Conservation (phyloP, 345 rosid species). For the Acer yangbiense region DNA sequence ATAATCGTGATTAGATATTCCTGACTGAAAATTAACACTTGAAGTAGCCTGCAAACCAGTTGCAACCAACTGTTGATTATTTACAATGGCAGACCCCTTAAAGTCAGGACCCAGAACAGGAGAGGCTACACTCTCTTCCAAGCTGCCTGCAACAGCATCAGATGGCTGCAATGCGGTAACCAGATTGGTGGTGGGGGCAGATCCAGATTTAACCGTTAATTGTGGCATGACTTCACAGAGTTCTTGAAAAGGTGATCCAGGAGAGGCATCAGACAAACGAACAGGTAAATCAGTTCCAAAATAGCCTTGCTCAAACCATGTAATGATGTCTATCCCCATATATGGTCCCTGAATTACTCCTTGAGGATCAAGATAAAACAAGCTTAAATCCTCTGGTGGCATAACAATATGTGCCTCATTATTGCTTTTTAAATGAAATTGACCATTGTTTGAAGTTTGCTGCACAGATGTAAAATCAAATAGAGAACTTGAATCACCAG, state of each 20-base stretch:
- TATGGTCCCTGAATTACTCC: constrained; percentile 87
- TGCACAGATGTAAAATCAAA: constrained; percentile 40
- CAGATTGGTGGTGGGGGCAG: constrained; percentile 6
- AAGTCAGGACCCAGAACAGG: constrained; percentile 23
- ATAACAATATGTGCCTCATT: constrained; percentile 18
- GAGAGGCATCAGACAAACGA: constrained; percentile 70
- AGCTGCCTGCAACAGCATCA: constrained; percentile 26
- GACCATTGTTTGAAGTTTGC: constrained; percentile 24
- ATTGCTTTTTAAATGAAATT: constrained; percentile 20
- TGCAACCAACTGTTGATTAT: constrained; percentile 23
- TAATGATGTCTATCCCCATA: constrained; percentile 70
- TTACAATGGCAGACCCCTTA: constrained; percentile 16
- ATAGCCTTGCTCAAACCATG: constrained; percentile 93
- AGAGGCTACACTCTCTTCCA: constrained; percentile 19
- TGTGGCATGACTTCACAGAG: constrained; percentile 71
- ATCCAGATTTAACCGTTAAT: constrained; percentile 33
- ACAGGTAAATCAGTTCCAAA: constrained; percentile 84
- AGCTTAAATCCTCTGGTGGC: constrained; percentile 60
- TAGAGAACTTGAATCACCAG: constrained; percentile 51
- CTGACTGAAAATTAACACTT: constrained; percentile 19
- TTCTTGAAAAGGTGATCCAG: constrained; percentile 69
- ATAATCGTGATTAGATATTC: constrained; percentile 17
- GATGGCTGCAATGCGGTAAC: constrained; percentile 14
- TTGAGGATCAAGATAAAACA: constrained; percentile 87
- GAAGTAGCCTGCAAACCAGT: constrained; percentile 25